Conservation (phyloP, 495 filamentous ascomycete genomes). For the Parachaetomium inaequale region DNA sequence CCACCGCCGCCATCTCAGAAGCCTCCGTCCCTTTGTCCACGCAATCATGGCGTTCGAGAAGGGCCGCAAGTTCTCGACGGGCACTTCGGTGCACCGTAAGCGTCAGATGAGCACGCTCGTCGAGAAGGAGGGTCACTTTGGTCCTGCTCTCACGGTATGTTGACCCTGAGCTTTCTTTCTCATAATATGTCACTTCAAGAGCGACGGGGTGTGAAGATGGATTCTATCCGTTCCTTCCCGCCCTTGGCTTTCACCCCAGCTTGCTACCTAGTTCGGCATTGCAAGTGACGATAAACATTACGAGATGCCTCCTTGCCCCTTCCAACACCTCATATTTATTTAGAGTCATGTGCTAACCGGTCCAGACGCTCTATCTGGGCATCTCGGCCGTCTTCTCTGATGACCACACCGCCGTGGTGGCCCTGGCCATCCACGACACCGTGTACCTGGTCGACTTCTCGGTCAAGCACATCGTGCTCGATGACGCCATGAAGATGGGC, state of each 20-base stretch:
- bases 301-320: no score
- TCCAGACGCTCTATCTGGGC: constrained; percentile 66
- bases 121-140: constrained; percentile 45
- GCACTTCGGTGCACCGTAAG: constrained; percentile 44
- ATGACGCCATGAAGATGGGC: constrained; percentile 34
- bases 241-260: no score
- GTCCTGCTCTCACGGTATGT: constrained; percentile 45
- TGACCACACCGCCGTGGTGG: constrained; percentile 51
- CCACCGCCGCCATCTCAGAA: constrained; percentile 15
- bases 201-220: not conserved
- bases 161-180: not conserved
- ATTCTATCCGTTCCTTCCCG: no score
- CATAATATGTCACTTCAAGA: not conserved
- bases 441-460: constrained; percentile 76
- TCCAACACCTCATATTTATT: no score
- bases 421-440: constrained; percentile 70
- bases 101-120: constrained; percentile 43
- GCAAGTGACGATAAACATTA: no score
- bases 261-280: no score
- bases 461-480: constrained; percentile 51
- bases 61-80: constrained; percentile 40
- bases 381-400: constrained; percentile 53
- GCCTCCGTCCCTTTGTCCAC: constrained; percentile 22
- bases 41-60: constrained; percentile 41
- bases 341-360: constrained; percentile 20